Evolutionary conservation across 768 basidiomycete genomes (phyloP), one percentile per base, ranked within the genome.

Genomic region (Sporobolomyces phaffii): DNA sequence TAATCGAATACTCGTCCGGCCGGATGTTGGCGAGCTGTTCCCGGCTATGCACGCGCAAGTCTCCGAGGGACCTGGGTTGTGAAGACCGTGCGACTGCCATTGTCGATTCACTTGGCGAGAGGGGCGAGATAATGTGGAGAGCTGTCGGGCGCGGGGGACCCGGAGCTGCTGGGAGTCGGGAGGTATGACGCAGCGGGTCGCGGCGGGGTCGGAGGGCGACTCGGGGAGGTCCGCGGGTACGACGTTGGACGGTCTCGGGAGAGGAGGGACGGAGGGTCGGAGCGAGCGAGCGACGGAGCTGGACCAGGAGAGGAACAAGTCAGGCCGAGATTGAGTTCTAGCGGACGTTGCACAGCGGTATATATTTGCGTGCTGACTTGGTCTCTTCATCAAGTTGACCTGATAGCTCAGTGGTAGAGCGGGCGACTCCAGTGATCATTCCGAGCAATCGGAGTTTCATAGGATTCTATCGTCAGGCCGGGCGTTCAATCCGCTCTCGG

Each of bases 391-490:
- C 22, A 41, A 29, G 63, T 36, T 18, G 57, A 59, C 56, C 45
- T 45, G 40, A 44, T 64, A 64, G 63, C 63, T 64, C 63, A 64
- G 63, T 33, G 63, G 63, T 24, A 64, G 63, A 64, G 63, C 63
- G 56, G 63, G 63, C 43, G 63, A 64, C 63, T 64, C 63, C 63
- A 64, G 63, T 50, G 36, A 1, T 20, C 1, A 5, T 13, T 26
- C 40, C 7, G 3, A 49, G 13, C n/a, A 41, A 5, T 11, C 26
- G 18, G 18, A 26, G 29, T 24, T 60, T 34, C 33, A 29, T 18
- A 15, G 44, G 44, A 60, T 48, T 60, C n/a, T 14, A 65, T 65
- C 64, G 44, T 65, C 64, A 65, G 64, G 64, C 51, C 64, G 36
- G 28, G 44, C 58, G 64, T 65, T 65, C 64, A 60, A 65, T 31